These are phyloP conservation scores for Amanita phalloides DNA, from an alignment of 768 basidiomycete genomes.

Conservation along the genomic window DNA sequence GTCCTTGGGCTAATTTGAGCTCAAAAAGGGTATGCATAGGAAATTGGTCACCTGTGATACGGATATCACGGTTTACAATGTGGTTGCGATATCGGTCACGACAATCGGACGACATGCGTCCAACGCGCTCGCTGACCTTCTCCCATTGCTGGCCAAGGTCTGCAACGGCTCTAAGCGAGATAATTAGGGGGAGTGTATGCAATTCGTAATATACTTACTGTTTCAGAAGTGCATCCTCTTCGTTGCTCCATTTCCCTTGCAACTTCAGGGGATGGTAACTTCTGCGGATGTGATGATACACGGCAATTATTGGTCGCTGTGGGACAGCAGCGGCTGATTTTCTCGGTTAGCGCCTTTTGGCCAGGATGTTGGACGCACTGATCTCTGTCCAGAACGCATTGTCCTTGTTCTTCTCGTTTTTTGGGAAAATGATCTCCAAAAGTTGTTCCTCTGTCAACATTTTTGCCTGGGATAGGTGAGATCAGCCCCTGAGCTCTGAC, in stretches of 20 bases:
- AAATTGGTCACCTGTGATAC: conserved; percentile 38
- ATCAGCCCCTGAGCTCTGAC: not conserved
- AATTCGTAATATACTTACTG: conserved; percentile 32
- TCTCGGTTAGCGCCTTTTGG: not conserved
- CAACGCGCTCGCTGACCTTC: conserved; percentile 59
- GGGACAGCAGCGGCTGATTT: conserved; percentile 55
- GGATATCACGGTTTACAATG: conserved; percentile 53
- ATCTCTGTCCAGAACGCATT: conserved; percentile 73
- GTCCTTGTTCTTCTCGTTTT: conserved; percentile 47
- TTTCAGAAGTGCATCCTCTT: conserved; percentile 55
- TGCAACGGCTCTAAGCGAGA: conserved; percentile 44
- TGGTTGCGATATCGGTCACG: conserved; percentile 83
- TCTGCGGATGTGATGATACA: conserved; percentile 75
- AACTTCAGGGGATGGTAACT: conserved; percentile 56
- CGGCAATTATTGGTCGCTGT: conserved; percentile 69
- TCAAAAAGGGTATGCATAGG: not conserved
- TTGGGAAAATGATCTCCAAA: conserved; percentile 56
- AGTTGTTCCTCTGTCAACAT: conserved; percentile 46
- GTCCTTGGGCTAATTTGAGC: conserved; percentile 23
- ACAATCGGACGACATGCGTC: conserved; percentile 71
- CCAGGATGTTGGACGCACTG: conserved; percentile 33
- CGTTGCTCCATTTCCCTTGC: conserved; percentile 58
- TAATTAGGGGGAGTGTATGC: not conserved
- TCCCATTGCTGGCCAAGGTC: conserved; percentile 75
- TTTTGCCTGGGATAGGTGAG: conserved; percentile 27